Percentiles rank a stretch among this genome's conserved stretches.
Evolutionary conservation across 495 filamentous ascomycete genomes (phyloP).

Genomic region (Jackrogersella minutella): DNA sequence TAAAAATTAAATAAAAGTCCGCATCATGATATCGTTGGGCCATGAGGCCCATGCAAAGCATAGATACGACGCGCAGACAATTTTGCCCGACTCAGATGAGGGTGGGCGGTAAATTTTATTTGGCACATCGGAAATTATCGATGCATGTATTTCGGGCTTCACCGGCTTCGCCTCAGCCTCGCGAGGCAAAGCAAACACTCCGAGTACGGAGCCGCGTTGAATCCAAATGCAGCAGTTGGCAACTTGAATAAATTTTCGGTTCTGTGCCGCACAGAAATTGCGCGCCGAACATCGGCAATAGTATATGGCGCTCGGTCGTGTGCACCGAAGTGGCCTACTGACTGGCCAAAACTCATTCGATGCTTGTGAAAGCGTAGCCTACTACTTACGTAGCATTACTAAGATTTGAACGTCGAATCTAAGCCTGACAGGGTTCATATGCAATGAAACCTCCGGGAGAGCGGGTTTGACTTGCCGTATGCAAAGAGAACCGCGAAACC

Average conservation of each 20-base stretch:
- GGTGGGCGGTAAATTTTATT: conserved; percentile 24
- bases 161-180: conserved; percentile 30
- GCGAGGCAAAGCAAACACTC: conserved; percentile 19
- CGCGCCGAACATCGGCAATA: conserved; percentile 30
- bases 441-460: conserved; percentile 41
- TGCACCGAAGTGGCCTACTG: conserved; percentile 14
- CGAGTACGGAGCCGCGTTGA: conserved; percentile 31
- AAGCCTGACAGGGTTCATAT: conserved; percentile 31
- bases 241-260: not conserved
- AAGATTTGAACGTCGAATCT: conserved; percentile 33
- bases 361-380: conserved; percentile 22
- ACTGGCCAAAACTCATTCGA: conserved; percentile 25
- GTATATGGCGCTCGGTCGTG: conserved; percentile 25
- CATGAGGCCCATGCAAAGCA: conserved; percentile 21
- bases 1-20: conserved; percentile 10
- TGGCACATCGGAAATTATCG: not conserved
- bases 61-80: conserved; percentile 12
- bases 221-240: not conserved
- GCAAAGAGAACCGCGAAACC: conserved; percentile 28
- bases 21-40: conserved; percentile 25
- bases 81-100: conserved; percentile 23
- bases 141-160: conserved; percentile 24
- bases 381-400: conserved; percentile 27
- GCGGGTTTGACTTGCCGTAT: conserved; percentile 38
- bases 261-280: conserved; percentile 1